phyloP scores from a whole-genome alignment of 495 filamentous ascomycete genomes.

The Xanthoparmelia taractica region DNA sequence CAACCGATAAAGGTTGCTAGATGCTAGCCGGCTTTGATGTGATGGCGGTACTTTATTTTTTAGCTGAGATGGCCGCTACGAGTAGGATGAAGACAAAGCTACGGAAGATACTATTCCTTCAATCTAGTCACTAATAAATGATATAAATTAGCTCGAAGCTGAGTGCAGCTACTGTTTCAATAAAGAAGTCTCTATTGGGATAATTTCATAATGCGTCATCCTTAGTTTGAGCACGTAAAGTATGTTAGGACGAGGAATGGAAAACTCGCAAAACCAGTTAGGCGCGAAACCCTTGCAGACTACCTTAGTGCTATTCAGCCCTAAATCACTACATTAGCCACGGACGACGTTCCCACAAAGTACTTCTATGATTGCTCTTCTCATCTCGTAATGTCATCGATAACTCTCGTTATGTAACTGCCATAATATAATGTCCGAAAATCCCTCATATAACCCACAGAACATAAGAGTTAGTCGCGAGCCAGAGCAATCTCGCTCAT shows the following conservation, averaged over 20 bases:
- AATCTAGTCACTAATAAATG: neutral
- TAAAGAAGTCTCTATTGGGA: neutral
- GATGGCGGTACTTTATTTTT: neutral
- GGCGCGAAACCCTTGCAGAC: neutral
- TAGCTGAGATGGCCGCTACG: neutral
- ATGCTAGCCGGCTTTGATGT: neutral
- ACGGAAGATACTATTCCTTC: neutral
- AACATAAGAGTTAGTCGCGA: conserved; percentile 3
- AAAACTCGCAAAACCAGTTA: too few species aligned
- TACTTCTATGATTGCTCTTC: neutral
- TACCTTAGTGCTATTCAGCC: conserved; percentile 2
- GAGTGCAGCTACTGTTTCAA: neutral
- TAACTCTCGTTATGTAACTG: neutral
- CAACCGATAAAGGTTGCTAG: neutral
- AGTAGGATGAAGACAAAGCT: neutral
- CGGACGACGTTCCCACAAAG: neutral
- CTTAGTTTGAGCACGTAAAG: neutral
- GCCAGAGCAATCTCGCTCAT: neutral
- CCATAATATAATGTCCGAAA: conserved; percentile 15
- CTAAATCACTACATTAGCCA: too few species aligned
- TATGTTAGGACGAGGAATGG: neutral
- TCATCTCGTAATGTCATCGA: neutral
- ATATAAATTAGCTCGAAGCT: neutral
- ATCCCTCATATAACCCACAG: conserved; percentile 11
- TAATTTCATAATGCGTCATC: neutral